phyloP scores from a whole-genome alignment of 371 early-diverging fungal species.

The Mortierella sp. region DNA sequence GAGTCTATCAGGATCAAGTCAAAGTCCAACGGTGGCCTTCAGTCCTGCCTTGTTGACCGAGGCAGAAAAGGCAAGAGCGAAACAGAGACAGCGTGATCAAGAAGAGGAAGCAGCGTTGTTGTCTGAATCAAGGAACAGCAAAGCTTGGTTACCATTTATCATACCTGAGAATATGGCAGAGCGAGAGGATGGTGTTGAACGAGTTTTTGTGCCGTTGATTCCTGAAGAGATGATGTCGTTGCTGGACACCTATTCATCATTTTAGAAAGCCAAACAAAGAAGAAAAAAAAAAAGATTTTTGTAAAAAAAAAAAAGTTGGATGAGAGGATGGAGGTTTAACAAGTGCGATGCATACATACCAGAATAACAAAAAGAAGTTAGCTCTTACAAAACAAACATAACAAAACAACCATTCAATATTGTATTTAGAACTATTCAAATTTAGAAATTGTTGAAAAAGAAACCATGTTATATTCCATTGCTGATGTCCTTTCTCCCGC shows the following conservation, averaged over 20 bases:
- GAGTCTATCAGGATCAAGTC: slow-evolving; percentile 5
- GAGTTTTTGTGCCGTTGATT: slow-evolving; percentile 50
- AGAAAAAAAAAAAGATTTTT: slow-evolving; percentile 10
- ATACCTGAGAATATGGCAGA: slow-evolving; percentile 42
- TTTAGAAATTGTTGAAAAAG: too few relatives aligned
- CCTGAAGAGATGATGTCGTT: slow-evolving; percentile 56
- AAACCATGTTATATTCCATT: too few relatives aligned
- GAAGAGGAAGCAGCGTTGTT: slow-evolving; percentile 37
- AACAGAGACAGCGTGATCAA: slow-evolving; percentile 20
- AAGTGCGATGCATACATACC: too few relatives aligned
- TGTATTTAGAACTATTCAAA: too few relatives aligned
- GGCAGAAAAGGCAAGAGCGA: slow-evolving; percentile 46
- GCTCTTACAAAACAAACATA: too few relatives aligned
- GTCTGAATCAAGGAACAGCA: slow-evolving; percentile 48
- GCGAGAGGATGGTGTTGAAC: slow-evolving; percentile 31
- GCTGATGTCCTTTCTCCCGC: too few relatives aligned
- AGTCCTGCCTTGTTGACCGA: slow-evolving; percentile 36
- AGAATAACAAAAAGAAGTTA: too few relatives aligned
- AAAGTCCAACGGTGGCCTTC: not conserved
- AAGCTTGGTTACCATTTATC: slow-evolving; percentile 33
- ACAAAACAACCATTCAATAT: too few relatives aligned
- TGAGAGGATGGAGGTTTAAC: not conserved
- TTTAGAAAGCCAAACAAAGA: not conserved
- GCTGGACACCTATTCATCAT: slow-evolving; percentile 43
- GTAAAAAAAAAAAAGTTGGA: not conserved